Evolutionary conservation across 1,139 yeast species (phyloP), one percentile per base, ranked within the genome.

Genomic region (Candida neerlandica): DNA sequence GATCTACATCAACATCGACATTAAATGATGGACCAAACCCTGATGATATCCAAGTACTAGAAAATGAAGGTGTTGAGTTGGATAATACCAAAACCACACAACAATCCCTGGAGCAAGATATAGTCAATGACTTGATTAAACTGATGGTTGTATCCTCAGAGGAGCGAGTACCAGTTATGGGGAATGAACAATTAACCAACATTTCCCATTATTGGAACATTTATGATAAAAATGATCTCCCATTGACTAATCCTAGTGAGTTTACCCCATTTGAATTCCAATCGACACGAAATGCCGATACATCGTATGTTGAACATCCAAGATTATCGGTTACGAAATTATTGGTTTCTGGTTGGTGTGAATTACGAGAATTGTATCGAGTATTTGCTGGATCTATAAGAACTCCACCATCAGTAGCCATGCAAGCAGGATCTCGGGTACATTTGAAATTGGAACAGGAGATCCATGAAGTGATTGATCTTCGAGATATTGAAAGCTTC

Each of bases 281-380:
- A 49, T 61, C 68, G 1, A 54, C 51, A 1, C 38, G 51, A 32
- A 72, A 71, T 52, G 55, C 50, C 3, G 67, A 69, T 43, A n/a
- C 15, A 11, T 63, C 71, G n/a, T 64, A 64, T 44, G 43, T 67
- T 1, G 27, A 51, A 1, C 55, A 53, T 35, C 79, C 79, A 10
- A 58, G 81, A 41, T 55, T 77, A 39, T 70, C 78, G 6, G 84
- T 80, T 6, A 79, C 84, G 0, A 73, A 70, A 48, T 56, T 81
- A 15, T 61, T 80, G 10, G 72, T 81, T 0, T 63, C 68, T 40
- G 65, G 70, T 30, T 81, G 85, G 85, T 81, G 86, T 63, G 85
- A 81, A 56, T 60, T 81, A 49, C 59, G 77, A 27, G 70, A 69
- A 16, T 70, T 72, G 46, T 81, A 79, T 56, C 70, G 69, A 18